Percentiles rank a stretch among this genome's conserved stretches.
Evolutionary conservation across 2,329 filamentous ascomycete genomes (phyloP).

Genomic region (Dendryphion nanum): DNA sequence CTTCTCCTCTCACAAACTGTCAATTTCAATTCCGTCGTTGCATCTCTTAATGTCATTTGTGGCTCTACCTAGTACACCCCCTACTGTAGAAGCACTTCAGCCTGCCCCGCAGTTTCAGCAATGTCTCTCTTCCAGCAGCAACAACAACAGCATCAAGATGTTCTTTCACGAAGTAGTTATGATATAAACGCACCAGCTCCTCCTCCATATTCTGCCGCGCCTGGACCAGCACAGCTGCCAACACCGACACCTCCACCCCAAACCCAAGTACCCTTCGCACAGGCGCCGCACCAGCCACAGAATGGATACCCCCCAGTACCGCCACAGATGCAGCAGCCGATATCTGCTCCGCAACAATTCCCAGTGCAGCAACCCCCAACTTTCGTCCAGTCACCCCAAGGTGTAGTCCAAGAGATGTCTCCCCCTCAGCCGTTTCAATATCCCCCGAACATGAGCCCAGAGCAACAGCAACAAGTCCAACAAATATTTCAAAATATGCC

Average conservation of each 20-base stretch:
- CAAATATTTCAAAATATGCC: slow-evolving; percentile 29
- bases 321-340: slow-evolving; percentile 10
- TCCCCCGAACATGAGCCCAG: slow-evolving; percentile 21
- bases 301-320: slow-evolving; percentile 16
- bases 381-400: slow-evolving; percentile 10
- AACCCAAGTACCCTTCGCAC: slow-evolving; percentile 11
- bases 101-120: no score
- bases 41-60: no score
- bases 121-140: no score
- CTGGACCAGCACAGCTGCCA: slow-evolving; percentile 15
- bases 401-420: slow-evolving; percentile 9
- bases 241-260: slow-evolving; percentile 14
- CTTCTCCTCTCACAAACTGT: no score
- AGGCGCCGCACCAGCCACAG: slow-evolving; percentile 10
- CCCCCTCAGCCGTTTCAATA: slow-evolving; percentile 19
- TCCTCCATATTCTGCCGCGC: slow-evolving; percentile 19
- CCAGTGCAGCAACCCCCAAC: slow-evolving; percentile 11
- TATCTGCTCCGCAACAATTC: slow-evolving; percentile 6
- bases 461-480: slow-evolving; percentile 30
- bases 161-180: no score
- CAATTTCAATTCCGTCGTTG: no score
- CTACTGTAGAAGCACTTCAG: no score
- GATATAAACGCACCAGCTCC: slow-evolving; percentile 15
- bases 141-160: no score
- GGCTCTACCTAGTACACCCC: no score